A percentile compares a stretch with the other conserved stretches of the same genome.
phyloP scores from a whole-genome alignment of 192 early-diverging fungal genomes.

The Lobosporangium transversale region DNA sequence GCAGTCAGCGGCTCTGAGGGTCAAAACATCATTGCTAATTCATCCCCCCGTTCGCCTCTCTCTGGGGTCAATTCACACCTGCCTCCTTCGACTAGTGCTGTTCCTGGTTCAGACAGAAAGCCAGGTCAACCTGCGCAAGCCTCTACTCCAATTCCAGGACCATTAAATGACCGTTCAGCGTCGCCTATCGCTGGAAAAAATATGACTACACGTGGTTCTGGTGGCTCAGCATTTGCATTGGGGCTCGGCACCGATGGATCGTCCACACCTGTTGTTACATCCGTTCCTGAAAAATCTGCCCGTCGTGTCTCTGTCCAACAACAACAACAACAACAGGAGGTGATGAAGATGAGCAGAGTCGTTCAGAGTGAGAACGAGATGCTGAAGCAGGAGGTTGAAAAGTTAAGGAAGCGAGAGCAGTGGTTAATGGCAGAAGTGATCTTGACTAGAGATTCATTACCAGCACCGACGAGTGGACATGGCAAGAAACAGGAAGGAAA shows the following conservation, averaged over 20 bases:
- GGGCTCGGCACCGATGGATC: conserved; percentile 19
- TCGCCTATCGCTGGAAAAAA: conserved; percentile 22
- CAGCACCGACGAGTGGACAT: conserved; percentile 1
- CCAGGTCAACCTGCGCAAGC: neutral
- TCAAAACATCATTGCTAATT: no score
- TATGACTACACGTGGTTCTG: conserved; percentile 9
- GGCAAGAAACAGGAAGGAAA: no score
- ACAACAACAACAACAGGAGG: no score
- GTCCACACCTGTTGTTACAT: conserved; percentile 8
- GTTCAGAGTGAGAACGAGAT: conserved; percentile 23
- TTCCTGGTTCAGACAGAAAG: conserved; percentile 8
- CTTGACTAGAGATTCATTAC: conserved; percentile 2
- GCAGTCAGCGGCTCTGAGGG: no score
- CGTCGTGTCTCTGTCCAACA: neutral
- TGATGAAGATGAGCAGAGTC: conserved; percentile 24
- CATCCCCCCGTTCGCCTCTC: conserved; percentile 13
- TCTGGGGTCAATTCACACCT: neutral
- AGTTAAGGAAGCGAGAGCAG: conserved; percentile 34
- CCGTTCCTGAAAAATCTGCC: neutral
- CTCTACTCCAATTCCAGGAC: conserved; percentile 50
- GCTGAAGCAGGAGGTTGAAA: conserved; percentile 15
- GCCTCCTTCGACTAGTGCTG: conserved; percentile 1
- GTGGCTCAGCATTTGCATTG: conserved; percentile 4
- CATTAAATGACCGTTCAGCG: conserved; percentile 22
- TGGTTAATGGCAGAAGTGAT: conserved; percentile 46